Conservation (phyloP, 768 basidiomycete genomes). For the Brasilioporus rufonigricans region DNA sequence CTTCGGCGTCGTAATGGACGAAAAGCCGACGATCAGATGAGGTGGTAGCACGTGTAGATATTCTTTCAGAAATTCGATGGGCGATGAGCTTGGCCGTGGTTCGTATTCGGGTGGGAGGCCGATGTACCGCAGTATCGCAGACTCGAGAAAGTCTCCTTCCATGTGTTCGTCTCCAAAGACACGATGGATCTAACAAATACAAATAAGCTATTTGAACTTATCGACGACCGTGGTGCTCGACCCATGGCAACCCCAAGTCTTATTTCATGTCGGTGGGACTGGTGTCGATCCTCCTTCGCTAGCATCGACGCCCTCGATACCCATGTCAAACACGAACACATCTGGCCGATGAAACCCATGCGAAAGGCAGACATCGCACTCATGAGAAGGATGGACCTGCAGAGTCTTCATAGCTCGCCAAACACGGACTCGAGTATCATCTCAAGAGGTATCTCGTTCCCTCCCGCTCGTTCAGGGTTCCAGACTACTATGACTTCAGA, state of each 20-base stretch:
- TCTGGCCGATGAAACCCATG: conserved; percentile 43
- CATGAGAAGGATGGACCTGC: conserved; percentile 37
- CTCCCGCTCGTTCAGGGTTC: not conserved
- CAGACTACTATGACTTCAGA: conserved; percentile 12
- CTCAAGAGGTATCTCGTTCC: conserved; percentile 18
- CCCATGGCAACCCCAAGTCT: not conserved
- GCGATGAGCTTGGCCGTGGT: conserved; percentile 56
- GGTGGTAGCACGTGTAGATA: conserved; percentile 68
- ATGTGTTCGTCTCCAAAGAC: not conserved
- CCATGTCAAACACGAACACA: conserved; percentile 51
- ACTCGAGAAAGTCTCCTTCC: conserved; percentile 17
- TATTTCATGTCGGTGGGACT: conserved; percentile 50
- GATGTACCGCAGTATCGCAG: conserved; percentile 46
- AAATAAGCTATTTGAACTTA: conserved; percentile 13
- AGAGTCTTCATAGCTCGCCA: conserved; percentile 27
- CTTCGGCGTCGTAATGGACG: conserved; percentile 49
- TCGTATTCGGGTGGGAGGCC: conserved; percentile 55
- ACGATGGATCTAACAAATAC: conserved; percentile 10
- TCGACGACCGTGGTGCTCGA: not conserved
- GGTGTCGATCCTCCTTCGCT: conserved; percentile 46
- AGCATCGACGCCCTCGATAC: conserved; percentile 37
- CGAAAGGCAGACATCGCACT: conserved; percentile 43
- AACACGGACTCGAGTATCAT: conserved; percentile 11
- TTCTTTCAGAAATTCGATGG: conserved; percentile 60
- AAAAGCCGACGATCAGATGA: conserved; percentile 49